These are phyloP conservation scores for Lobosporangium transversale DNA, from an alignment of 192 early-diverging fungal species.

Conservation along the genomic window DNA sequence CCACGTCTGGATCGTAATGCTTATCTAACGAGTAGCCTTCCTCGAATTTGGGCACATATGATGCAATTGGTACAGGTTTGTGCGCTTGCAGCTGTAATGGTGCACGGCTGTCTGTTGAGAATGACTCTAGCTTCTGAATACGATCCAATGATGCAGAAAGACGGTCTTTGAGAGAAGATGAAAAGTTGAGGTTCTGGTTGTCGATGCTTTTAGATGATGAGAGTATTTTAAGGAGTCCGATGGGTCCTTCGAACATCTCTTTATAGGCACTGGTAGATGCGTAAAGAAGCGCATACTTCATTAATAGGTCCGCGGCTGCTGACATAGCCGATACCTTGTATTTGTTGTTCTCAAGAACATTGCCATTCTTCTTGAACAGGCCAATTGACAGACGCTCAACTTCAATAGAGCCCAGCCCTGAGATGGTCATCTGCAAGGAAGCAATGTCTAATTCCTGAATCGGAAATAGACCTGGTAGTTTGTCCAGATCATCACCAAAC, in stretches of 20 bases:
- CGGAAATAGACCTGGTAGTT: constrained; percentile 59
- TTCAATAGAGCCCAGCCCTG: constrained; percentile 25
- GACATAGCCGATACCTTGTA: constrained; percentile 54
- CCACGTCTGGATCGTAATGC: constrained; percentile 83
- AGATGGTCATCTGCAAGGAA: constrained; percentile 51
- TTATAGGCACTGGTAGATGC: constrained; percentile 69
- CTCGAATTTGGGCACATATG: constrained; percentile 93
- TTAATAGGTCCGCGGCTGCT: constrained; percentile 51
- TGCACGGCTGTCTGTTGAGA: constrained; percentile 60
- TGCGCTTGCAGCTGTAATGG: constrained; percentile 88
- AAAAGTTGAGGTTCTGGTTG: constrained; percentile 14
- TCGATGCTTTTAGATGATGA: no score
- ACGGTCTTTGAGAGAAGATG: constrained; percentile 33
- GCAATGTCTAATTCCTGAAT: constrained; percentile 31
- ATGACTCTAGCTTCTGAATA: constrained; percentile 63
- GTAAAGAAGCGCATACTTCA: constrained; percentile 63
- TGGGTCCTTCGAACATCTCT: constrained; percentile 65
- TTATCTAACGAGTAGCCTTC: constrained; percentile 88
- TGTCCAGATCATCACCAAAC: constrained; percentile 24
- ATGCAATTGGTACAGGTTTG: constrained; percentile 85
- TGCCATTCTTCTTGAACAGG: constrained; percentile 49
- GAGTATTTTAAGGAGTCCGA: constrained; percentile 44
- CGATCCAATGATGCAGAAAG: constrained; percentile 44
- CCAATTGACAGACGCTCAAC: constrained; percentile 30
- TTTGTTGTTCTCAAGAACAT: constrained; percentile 40